Evolutionary conservation across 352 stramenopile species (phyloP).

Genomic region (Globisporangium paddicum): DNA sequence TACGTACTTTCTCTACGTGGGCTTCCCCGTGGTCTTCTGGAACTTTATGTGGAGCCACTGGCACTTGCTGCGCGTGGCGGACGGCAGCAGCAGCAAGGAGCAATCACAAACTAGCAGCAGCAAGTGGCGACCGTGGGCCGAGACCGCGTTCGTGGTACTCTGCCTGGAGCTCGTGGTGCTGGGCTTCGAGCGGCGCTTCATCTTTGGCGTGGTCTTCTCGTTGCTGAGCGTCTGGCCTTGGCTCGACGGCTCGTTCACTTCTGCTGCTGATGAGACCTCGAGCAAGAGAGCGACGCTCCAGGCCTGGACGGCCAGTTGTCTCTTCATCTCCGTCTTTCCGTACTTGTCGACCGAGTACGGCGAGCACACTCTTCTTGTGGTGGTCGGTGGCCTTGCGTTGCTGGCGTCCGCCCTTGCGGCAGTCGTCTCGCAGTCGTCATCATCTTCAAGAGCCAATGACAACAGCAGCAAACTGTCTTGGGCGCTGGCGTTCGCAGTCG

Average conservation of each 20-base stretch:
- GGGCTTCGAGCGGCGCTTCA: conserved; percentile 56
- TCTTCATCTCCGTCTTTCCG: conserved; percentile 65
- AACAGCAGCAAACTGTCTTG: background rate
- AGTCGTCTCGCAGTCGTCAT: background rate
- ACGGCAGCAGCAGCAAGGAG: background rate
- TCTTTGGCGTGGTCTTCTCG: conserved; percentile 65
- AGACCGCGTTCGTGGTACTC: conserved; percentile 34
- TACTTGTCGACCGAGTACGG: conserved; percentile 72
- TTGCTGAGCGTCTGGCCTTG: conserved; percentile 49
- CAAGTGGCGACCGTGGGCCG: conserved; percentile 20
- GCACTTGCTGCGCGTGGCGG: conserved; percentile 16
- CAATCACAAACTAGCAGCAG: background rate
- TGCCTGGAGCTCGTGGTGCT: conserved; percentile 65
- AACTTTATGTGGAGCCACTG: conserved; percentile 44
- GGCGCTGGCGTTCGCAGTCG: conserved; percentile 10
- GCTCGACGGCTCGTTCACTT: conserved; percentile 13
- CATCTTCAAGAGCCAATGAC: background rate
- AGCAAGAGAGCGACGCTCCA: background rate
- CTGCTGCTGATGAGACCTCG: background rate
- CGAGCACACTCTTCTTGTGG: conserved; percentile 56
- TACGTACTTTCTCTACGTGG: conserved; percentile 76
- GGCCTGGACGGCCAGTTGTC: conserved; percentile 46
- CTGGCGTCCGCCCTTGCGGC: conserved; percentile 4
- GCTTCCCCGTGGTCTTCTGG: conserved; percentile 68
- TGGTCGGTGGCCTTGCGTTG: conserved; percentile 39